Conservation (phyloP, 441 rosid species). For the Eutrema salsugineum region DNA sequence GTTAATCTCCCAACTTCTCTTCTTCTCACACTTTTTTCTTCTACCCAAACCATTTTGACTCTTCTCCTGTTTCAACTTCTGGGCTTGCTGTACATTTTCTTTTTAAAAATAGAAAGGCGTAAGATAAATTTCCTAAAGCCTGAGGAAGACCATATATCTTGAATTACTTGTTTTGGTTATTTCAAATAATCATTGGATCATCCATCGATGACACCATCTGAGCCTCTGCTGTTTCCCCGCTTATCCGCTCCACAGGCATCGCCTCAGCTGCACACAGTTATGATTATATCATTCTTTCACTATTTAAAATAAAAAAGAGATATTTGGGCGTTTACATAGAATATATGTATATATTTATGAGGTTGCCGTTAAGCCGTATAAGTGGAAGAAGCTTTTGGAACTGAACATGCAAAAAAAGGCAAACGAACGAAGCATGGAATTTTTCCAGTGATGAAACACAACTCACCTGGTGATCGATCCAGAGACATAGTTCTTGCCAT, state of each 20-base stretch:
- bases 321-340: background rate
- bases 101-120: background rate
- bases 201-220: constrained; percentile 68
- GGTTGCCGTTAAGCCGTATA: background rate
- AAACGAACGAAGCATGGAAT: background rate
- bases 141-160: constrained; percentile 9
- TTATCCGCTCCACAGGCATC: constrained; percentile 41
- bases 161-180: constrained; percentile 7
- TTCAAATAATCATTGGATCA: constrained; percentile 63
- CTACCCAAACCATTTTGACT: constrained; percentile 13
- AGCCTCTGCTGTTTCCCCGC: constrained; percentile 49
- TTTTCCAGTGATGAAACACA: background rate
- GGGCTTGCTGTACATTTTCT: constrained; percentile 22
- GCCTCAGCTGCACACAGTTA: constrained; percentile 50
- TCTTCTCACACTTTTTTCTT: background rate
- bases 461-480: constrained; percentile 30
- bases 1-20: constrained; percentile 6
- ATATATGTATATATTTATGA: background rate
- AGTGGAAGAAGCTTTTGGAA: background rate
- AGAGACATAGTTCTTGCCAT: constrained; percentile 35
- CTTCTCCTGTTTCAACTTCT: constrained; percentile 16
- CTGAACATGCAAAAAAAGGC: background rate
- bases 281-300: background rate
- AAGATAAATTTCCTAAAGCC: constrained; percentile 43
- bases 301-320: background rate